Evolutionary conservation across 345 rosid species (phyloP), one percentile per base, ranked within the genome.

Genomic region (Eucalyptus sideroxylon): DNA sequence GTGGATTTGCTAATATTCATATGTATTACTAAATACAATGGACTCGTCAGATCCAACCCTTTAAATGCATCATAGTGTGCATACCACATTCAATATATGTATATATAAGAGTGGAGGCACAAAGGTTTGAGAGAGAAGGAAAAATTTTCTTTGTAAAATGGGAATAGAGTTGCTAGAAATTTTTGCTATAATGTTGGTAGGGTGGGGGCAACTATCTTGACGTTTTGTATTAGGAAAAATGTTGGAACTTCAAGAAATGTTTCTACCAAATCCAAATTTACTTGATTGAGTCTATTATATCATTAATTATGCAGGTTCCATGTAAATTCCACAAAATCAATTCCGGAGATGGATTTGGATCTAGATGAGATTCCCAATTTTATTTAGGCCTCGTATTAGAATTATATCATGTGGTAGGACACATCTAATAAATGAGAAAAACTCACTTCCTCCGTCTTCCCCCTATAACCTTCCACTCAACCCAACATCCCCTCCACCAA

Each of bases 251-350:
- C 6, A 56, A 2, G 30, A 56, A 10, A 24, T 23, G 0, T 56
- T 56, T 56, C 24, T 56, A 7, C 62, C 27, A 10, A 56, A 56
- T 3, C 30, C 13, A 24, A 24, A 56, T 56, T 24, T 9, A 56
- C 13, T 24, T 1, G 3, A 56, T 11, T 10, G 30, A 26, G 30
- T 56, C 30, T 56, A 56, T 24, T 1, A 56, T 56, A 23, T 56
- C 13, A 56, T 24, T 56, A 26, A 56, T 24, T 6, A 56, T 5
- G 30, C 0, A 0, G 13, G 13, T 56, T 56, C 6, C 0, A 56
- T 3, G 1, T 21, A 8, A 9, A 55, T 23, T 55, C 30, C 13
- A 56, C 1, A 1, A 11, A 11, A 56, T 56, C 30, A 56, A 56
- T 56, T 56, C 3, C 1, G 11, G 13, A 24, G 62, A 56, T 56